These are phyloP conservation scores for Blastocladiella emersonii DNA, from an alignment of 371 early-diverging fungal genomes.

Conservation along the genomic window DNA sequence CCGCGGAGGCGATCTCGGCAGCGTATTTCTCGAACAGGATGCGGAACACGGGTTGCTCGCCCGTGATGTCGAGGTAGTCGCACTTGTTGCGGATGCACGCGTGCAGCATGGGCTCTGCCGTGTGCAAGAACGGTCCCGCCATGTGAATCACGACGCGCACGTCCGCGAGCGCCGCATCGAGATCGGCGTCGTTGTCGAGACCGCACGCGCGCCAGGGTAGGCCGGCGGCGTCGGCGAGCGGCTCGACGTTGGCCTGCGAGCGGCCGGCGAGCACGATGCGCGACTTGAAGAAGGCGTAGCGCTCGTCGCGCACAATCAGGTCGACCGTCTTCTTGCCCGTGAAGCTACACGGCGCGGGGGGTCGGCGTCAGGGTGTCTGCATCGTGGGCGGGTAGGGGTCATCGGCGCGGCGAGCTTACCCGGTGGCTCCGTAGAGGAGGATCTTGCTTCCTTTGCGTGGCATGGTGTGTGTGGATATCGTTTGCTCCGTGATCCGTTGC, in stretches of 20 bases:
- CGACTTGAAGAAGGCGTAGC: neutral
- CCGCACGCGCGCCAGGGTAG: neutral
- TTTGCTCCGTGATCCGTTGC: too few relatives aligned
- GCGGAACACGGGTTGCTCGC: neutral
- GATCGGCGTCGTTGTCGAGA: neutral
- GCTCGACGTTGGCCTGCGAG: neutral
- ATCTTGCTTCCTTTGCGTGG: neutral
- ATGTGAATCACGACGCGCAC: conserved; percentile 3
- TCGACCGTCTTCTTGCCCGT: neutral
- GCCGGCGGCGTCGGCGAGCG: neutral
- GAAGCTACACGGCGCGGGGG: neutral
- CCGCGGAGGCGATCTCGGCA: neutral
- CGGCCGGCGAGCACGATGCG: conserved; percentile 1
- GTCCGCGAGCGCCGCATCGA: neutral
- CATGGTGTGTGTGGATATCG: too few relatives aligned
- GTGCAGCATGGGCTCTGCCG: conserved; percentile 1
- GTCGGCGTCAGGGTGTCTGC: neutral
- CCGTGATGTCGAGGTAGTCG: conserved; percentile 5
- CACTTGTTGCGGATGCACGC: neutral
- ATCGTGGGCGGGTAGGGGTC: neutral
- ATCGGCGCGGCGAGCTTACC: neutral
- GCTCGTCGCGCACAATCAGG: neutral
- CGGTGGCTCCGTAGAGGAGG: conserved; percentile 7
- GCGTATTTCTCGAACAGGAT: neutral
- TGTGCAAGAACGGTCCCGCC: conserved; percentile 1